Evolutionary conservation across 2,329 filamentous ascomycete species (phyloP).

Genomic region (Ophiostoma australiae): DNA sequence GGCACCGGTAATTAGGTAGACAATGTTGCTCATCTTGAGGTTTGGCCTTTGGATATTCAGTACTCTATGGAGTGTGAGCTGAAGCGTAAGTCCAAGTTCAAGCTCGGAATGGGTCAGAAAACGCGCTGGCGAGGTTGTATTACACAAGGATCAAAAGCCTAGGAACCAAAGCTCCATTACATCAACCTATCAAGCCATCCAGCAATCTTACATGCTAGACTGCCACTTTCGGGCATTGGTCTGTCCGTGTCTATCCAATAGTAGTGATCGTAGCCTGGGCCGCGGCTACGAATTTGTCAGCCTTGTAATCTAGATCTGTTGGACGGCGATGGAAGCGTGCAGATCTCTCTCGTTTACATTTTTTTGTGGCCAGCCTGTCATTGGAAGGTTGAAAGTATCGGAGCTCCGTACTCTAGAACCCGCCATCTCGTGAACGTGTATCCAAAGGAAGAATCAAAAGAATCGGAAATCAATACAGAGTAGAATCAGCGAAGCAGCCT

Average conservation of each 20-base stretch:
- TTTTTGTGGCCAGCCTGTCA: too few species aligned
- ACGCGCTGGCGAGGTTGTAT: not conserved
- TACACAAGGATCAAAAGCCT: not conserved
- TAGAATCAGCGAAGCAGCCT: not conserved
- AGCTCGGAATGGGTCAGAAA: not conserved
- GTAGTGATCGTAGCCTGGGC: not conserved
- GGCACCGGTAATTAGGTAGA: not conserved
- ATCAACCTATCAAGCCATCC: not conserved
- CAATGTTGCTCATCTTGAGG: not conserved
- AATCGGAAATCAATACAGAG: not conserved
- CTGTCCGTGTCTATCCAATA: constrained; percentile 4
- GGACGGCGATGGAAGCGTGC: not conserved
- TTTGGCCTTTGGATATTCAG: not conserved
- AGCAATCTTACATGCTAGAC: not conserved
- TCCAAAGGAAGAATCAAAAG: not conserved
- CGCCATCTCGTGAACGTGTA: not conserved
- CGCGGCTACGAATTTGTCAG: not conserved
- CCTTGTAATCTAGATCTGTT: not conserved
- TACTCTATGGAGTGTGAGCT: not conserved
- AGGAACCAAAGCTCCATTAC: not conserved
- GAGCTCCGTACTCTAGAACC: not conserved
- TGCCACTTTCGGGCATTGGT: not conserved
- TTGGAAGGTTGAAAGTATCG: not conserved
- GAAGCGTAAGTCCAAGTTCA: not conserved
- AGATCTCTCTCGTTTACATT: not conserved